These are phyloP conservation scores for Sugiyamaella valdiviana DNA, from an alignment of 805 yeast genomes.

Conservation along the genomic window DNA sequence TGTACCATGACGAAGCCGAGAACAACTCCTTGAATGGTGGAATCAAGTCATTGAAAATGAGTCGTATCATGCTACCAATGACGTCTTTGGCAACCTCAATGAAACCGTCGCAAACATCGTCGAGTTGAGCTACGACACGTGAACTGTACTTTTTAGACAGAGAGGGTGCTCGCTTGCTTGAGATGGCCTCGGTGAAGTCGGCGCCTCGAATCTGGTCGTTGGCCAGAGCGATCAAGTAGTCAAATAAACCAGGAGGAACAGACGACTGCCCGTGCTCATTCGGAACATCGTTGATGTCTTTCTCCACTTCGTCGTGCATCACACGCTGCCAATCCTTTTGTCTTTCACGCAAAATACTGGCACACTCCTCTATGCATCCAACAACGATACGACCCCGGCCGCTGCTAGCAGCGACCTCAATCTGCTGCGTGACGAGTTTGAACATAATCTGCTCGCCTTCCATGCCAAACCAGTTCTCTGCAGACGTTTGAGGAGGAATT, in stretches of 20 bases:
- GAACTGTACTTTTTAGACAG: conserved; percentile 59
- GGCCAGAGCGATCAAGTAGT: conserved; percentile 74
- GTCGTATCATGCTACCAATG: conserved; percentile 47
- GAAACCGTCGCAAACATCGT: conserved; percentile 69
- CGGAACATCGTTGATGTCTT: conserved; percentile 30
- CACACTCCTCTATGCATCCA: conserved; percentile 71
- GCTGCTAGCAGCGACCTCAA: conserved; percentile 79
- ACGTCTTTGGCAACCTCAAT: conserved; percentile 67
- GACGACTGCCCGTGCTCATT: conserved; percentile 34
- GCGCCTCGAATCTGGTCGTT: conserved; percentile 76
- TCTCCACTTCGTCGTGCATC: conserved; percentile 48
- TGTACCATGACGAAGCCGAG: conserved; percentile 60
- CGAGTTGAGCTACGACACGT: conserved; percentile 52
- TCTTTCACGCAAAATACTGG: conserved; percentile 51
- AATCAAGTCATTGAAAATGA: conserved; percentile 66
- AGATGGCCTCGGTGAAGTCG: conserved; percentile 62
- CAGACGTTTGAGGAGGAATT: conserved; percentile 63
- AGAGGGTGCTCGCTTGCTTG: conserved; percentile 56
- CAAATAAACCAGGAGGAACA: conserved; percentile 70
- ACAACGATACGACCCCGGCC: conserved; percentile 73
- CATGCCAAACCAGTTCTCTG: conserved; percentile 50
- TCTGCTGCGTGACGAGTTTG: conserved; percentile 81
- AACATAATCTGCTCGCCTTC: conserved; percentile 76
- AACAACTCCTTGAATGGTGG: conserved; percentile 58
- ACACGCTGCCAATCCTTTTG: conserved; percentile 56